Conservation (phyloP, 2,329 filamentous ascomycete species). For the Penicillium sp. region DNA sequence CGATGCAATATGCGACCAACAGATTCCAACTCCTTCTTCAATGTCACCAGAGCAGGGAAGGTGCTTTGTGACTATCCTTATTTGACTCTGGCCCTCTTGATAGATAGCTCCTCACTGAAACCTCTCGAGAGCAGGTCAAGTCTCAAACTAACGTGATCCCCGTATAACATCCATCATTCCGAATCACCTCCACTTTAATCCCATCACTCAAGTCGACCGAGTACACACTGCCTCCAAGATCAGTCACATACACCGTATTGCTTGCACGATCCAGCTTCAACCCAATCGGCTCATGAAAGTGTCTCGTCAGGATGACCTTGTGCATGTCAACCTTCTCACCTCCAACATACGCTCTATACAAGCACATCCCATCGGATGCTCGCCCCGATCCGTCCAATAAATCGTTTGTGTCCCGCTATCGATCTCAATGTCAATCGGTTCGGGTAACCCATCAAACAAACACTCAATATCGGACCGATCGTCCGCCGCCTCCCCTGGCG, state of each 20-base stretch:
- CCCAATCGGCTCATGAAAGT: slow-evolving; percentile 23
- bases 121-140: not conserved
- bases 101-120: not conserved
- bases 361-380: slow-evolving; percentile 50
- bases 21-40: no score
- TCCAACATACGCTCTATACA: slow-evolving; percentile 39
- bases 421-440: slow-evolving; percentile 54
- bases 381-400: slow-evolving; percentile 59
- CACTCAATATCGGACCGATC: slow-evolving; percentile 40
- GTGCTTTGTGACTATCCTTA: no score
- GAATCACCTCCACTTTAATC: slow-evolving; percentile 15
- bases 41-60: no score
- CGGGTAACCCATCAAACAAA: slow-evolving; percentile 44
- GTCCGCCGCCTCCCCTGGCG: slow-evolving; percentile 28
- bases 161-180: slow-evolving; percentile 17
- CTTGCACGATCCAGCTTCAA: slow-evolving; percentile 17
- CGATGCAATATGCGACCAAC: no score
- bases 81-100: no score
- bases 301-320: slow-evolving; percentile 12
- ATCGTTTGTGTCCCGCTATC: slow-evolving; percentile 43
- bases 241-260: slow-evolving; percentile 19
- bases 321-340: not conserved
- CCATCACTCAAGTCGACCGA: slow-evolving; percentile 15
- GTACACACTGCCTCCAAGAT: slow-evolving; percentile 23
- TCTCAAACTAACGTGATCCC: slow-evolving; percentile 13